A percentile compares a stretch with the other conserved stretches of the same genome.
Conservation (phyloP, 202 grass and related monocot genomes). For the Hordeum pubiflorum region DNA sequence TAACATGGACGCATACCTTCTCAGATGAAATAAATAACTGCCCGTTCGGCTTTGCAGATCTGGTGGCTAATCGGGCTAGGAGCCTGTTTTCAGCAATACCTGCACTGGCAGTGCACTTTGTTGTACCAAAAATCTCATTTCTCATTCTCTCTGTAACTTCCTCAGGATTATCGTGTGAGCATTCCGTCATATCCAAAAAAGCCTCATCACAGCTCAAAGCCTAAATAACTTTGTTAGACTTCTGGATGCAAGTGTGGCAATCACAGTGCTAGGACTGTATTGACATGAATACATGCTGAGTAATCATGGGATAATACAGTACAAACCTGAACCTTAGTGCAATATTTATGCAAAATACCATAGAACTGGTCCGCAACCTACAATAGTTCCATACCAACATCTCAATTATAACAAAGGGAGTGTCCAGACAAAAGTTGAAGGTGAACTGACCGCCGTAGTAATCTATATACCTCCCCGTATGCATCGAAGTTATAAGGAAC, state of each 20-base stretch:
- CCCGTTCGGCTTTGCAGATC: constrained; percentile 90
- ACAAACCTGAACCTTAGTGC: constrained; percentile 79
- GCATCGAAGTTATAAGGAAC: constrained; percentile 86
- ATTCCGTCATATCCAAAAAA: constrained; percentile 77
- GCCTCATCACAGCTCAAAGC: constrained; percentile 97
- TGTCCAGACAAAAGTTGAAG: constrained; percentile 9
- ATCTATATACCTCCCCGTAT: constrained; percentile 71
- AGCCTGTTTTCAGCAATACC: constrained; percentile 92
- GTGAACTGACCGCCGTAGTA: not conserved
- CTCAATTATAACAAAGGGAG: constrained; percentile 18
- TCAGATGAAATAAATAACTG: constrained; percentile 69
- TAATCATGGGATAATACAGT: not conserved
- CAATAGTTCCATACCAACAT: constrained; percentile 23
- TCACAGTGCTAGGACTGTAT: not conserved
- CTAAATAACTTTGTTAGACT: constrained; percentile 41
- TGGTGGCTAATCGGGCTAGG: constrained; percentile 80
- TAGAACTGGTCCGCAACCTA: constrained; percentile 97
- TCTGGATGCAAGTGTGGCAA: constrained; percentile 5
- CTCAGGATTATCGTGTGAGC: constrained; percentile 45
- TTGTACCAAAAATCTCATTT: constrained; percentile 68
- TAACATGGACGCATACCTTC: constrained; percentile 44
- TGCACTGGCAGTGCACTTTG: constrained; percentile 83
- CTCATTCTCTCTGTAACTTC: constrained; percentile 55
- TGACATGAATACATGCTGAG: not conserved
- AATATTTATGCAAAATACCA: constrained; percentile 86